Conservation (phyloP, 768 basidiomycete species). For the Lentinula aciculospora region DNA sequence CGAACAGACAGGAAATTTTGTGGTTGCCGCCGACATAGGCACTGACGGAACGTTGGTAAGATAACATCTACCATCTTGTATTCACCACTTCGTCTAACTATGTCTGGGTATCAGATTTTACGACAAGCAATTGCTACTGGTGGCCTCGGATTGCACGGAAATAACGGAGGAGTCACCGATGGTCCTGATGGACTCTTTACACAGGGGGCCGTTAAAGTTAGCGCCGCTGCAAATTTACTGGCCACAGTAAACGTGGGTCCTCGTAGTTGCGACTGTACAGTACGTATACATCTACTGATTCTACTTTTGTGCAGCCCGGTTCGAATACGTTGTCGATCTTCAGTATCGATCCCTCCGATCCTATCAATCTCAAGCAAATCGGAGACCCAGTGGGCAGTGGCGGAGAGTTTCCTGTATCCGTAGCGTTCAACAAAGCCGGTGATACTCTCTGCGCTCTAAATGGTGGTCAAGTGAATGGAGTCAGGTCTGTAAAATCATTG, state of each 20-base stretch:
- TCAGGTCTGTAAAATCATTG: constrained; percentile 20
- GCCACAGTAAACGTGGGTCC: constrained; percentile 17
- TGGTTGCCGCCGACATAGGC: constrained; percentile 24
- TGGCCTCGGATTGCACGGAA: constrained; percentile 18
- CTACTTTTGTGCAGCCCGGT: constrained; percentile 22
- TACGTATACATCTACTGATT: background rate
- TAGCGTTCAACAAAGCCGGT: constrained; percentile 26
- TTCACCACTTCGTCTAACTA: background rate
- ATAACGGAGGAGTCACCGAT: constrained; percentile 9
- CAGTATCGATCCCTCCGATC: constrained; percentile 25
- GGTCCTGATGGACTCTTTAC: constrained; percentile 22
- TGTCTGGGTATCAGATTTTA: constrained; percentile 8
- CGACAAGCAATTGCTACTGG: constrained; percentile 11
- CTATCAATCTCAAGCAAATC: constrained; percentile 21
- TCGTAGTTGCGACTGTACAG: background rate
- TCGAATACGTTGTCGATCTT: constrained; percentile 33
- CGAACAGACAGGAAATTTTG: constrained; percentile 25
- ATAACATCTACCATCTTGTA: background rate
- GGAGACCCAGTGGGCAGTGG: constrained; percentile 27
- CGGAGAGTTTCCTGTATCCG: constrained; percentile 33
- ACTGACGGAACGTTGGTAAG: constrained; percentile 24
- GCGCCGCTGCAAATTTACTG: constrained; percentile 10
- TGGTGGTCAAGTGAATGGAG: constrained; percentile 28
- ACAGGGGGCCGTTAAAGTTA: constrained; percentile 19
- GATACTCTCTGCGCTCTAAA: constrained; percentile 28